Evolutionary conservation across 257 asterid genomes (phyloP).

Genomic region (Primulina eburnea): DNA sequence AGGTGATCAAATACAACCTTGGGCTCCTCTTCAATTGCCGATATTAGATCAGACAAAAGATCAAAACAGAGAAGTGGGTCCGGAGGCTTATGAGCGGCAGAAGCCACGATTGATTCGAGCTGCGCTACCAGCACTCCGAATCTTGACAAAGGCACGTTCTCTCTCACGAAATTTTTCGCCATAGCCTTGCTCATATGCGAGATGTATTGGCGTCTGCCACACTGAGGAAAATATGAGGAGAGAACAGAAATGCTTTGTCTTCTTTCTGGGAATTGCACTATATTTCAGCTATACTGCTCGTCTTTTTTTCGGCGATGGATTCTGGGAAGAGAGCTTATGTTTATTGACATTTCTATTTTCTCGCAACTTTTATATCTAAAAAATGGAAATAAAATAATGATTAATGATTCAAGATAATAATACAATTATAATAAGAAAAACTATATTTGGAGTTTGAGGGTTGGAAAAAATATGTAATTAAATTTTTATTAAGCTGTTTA

Average conservation of each 20-base stretch:
- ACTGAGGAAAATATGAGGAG: background rate
- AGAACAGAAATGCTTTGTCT: background rate
- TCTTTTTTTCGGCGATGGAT: too few species aligned
- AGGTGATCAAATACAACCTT: slow-evolving; percentile 43
- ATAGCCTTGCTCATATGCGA: slow-evolving; percentile 27
- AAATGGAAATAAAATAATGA: too few species aligned
- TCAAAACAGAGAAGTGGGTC: slow-evolving; percentile 92
- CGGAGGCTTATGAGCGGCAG: slow-evolving; percentile 92
- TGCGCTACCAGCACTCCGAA: slow-evolving; percentile 97
- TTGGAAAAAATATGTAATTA: too few species aligned
- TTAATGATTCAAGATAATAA: too few species aligned
- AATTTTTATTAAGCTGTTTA: too few species aligned
- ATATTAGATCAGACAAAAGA: slow-evolving; percentile 89
- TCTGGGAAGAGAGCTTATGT: too few species aligned
- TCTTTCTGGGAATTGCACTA: background rate
- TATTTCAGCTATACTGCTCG: background rate
- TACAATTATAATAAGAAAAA: too few species aligned
- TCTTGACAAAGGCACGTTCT: slow-evolving; percentile 63
- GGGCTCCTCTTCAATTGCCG: slow-evolving; percentile 78
- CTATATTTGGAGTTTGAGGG: too few species aligned
- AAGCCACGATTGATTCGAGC: slow-evolving; percentile 86
- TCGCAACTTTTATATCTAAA: too few species aligned
- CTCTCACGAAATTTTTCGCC: slow-evolving; percentile 55
- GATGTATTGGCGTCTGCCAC: background rate
- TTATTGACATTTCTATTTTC: too few species aligned